A percentile compares a stretch with the other conserved stretches of the same genome.
Conservation (phyloP, 306 rosid species). For the Castanea mollissima region DNA sequence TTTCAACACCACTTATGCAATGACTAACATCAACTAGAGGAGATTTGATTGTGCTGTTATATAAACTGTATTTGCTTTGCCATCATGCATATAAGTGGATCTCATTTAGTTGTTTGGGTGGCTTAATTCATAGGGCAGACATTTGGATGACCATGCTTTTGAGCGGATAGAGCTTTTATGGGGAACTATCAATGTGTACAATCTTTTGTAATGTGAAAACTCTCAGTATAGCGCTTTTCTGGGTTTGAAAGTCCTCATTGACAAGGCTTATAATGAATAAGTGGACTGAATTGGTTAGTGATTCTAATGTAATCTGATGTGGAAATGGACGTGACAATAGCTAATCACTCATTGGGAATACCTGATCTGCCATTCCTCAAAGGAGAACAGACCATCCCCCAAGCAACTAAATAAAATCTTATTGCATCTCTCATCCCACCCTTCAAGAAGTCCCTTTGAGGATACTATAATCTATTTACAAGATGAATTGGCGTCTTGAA, state of each 20-base stretch:
- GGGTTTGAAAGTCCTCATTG: neutral
- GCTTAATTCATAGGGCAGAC: neutral
- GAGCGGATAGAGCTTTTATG: neutral
- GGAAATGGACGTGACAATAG: neutral
- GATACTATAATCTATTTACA: no score
- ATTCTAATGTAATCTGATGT: neutral
- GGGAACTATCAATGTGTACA: neutral
- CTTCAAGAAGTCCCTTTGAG: no score
- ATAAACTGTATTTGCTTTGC: neutral
- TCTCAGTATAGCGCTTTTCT: neutral
- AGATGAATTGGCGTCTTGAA: no score
- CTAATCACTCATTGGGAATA: no score
- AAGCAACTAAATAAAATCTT: no score
- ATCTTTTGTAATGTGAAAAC: neutral
- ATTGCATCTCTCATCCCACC: no score
- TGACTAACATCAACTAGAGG: neutral
- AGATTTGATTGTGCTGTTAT: neutral
- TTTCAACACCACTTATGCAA: neutral
- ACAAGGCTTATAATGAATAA: neutral
- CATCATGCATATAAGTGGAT: neutral
- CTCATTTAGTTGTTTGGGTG: neutral
- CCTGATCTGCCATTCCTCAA: no score
- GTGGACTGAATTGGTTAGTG: neutral
- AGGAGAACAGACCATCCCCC: no score
- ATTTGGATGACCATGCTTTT: neutral